Base-by-base conservation (phyloP, 164 flowering plant species). In the Nelumbo lutea region DNA sequence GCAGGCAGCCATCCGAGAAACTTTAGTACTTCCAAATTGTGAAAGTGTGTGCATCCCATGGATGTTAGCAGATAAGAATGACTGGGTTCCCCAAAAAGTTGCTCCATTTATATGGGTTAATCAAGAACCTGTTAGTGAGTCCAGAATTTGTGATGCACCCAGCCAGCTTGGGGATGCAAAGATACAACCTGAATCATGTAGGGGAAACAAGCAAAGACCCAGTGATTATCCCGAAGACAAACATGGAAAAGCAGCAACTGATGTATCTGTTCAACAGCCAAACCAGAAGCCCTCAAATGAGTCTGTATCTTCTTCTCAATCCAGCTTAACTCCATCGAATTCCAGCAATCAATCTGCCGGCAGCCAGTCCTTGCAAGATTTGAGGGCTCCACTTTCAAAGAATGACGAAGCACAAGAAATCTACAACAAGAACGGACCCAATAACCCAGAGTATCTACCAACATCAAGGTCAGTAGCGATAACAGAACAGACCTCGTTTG, bases 61-160 rank as follows among this genome's bases (percentile, higher is more conserved):
- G 88, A 96, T 96, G 99, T 61, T 88, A 67, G 96, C 90, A 13
- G 99, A 93, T 59, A 93, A 87, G 75, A 88, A 91, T 76, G 99
- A 96, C 71, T 96, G 98, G 99, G 80, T 86, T 11, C 91, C 90
- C 0, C 70, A 86, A n/a, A 75, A 80, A 44, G 81, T 68, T 61
- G 98, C 97, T 59, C 97, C 98, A 53, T 88, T 86, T 61, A 72
- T 85, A 40, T 90, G 96, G 96, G 69, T 82, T 41, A 80, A 82
- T 69, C 91, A 83, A 66, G 94, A 90, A 68, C 70, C 74, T n/a
- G 61, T 15, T 56, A 62, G 45, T 67, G 83, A 79, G 58, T 38
- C 79, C 27, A 72, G 64, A 56, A 60, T 67, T 57, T 53, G 7
- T 55, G 86, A 77, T 70, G 71, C 51, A n/a, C 50, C 76, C 42